phyloP scores from a whole-genome alignment of 2,329 filamentous ascomycete genomes.

The Fonsecaea pugnacius region DNA sequence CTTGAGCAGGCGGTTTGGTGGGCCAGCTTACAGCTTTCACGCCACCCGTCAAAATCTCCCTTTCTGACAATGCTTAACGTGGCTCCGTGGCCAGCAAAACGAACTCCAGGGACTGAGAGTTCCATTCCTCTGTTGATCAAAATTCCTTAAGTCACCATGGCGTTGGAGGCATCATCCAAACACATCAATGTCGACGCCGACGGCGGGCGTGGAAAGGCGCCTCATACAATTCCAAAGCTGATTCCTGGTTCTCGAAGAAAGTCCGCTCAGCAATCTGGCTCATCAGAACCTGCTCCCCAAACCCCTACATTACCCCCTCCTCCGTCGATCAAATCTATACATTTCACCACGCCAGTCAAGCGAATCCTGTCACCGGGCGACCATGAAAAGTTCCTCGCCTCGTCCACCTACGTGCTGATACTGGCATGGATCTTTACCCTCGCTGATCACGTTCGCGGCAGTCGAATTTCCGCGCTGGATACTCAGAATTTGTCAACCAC shows the following conservation, averaged over 20 bases:
- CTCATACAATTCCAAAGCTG: constrained; percentile 32
- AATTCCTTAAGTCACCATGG: not conserved
- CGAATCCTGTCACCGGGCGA: constrained; percentile 82
- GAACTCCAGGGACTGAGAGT: not conserved
- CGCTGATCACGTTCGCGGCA: constrained; percentile 77
- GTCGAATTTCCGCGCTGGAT: constrained; percentile 65
- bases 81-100: not conserved
- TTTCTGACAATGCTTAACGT: not conserved
- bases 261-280: constrained; percentile 36
- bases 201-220: not conserved
- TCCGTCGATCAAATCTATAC: constrained; percentile 63
- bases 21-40: not conserved
- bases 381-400: constrained; percentile 78
- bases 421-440: constrained; percentile 84
- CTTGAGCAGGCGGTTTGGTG: not conserved
- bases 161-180: not conserved
- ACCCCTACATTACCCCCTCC: constrained; percentile 75
- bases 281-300: constrained; percentile 66
- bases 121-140: not conserved
- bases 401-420: constrained; percentile 75
- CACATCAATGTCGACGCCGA: not conserved
- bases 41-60: not conserved
- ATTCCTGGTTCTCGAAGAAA: constrained; percentile 42
- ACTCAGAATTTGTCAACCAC: constrained; percentile 63
- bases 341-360: constrained; percentile 70